phyloP scores from a whole-genome alignment of 208 protist genomes.

The Lotmaria passim region DNA sequence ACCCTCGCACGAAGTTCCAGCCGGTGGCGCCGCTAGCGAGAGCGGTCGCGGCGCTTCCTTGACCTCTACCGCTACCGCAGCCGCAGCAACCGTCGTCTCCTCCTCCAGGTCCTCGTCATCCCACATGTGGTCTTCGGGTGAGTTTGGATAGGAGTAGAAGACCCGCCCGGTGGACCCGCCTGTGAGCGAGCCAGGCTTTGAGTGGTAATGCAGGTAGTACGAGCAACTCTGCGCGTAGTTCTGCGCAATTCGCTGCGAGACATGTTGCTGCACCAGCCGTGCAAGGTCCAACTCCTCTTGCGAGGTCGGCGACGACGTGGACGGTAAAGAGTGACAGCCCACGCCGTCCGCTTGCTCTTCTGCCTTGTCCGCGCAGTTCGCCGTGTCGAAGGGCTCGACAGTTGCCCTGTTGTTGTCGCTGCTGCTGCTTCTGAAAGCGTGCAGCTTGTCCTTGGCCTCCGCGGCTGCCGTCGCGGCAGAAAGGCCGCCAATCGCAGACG shows the following conservation, averaged over 20 bases:
- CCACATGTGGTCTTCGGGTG: conserved; percentile 14
- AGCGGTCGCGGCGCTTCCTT: neutral
- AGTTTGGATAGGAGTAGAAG: conserved; percentile 2
- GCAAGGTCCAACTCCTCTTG: conserved; percentile 14
- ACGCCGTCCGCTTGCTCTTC: neutral
- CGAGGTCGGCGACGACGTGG: conserved; percentile 10
- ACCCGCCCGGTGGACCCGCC: neutral
- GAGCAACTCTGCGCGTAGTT: conserved; percentile 26
- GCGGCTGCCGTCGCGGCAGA: neutral
- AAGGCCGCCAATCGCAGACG: too few relatives aligned
- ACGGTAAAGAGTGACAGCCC: neutral
- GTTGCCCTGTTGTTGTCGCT: neutral
- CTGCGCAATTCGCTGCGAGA: conserved; percentile 17
- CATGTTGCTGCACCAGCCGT: conserved; percentile 19
- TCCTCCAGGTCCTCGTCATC: conserved; percentile 6
- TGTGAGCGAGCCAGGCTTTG: conserved; percentile 1
- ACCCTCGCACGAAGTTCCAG: neutral
- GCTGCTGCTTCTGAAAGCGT: neutral
- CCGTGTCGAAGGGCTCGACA: neutral
- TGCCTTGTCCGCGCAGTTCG: neutral
- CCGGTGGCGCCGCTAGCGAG: too few relatives aligned
- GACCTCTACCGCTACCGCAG: too few relatives aligned
- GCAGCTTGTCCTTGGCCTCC: neutral
- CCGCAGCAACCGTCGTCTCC: neutral
- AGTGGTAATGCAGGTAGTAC: conserved; percentile 23